These are phyloP conservation scores for Prosopis cineraria DNA, from an alignment of 306 rosid genomes.

Conservation along the genomic window DNA sequence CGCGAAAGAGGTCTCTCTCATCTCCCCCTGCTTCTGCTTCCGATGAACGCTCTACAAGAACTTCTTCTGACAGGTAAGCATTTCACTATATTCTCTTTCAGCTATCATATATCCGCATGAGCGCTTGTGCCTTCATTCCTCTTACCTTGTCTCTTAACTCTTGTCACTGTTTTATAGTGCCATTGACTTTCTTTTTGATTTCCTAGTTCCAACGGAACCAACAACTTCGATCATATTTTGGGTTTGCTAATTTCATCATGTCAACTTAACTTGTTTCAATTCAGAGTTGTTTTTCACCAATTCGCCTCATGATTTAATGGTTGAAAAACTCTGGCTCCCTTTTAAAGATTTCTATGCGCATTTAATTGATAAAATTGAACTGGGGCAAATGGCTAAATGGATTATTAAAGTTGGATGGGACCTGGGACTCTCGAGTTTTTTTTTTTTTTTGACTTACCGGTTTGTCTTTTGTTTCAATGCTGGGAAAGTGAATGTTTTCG, in stretches of 20 bases:
- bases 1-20: slow-evolving; percentile 32
- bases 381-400: not conserved
- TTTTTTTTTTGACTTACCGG: slow-evolving; percentile 5
- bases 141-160: too few relatives aligned
- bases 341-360: not conserved
- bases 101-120: not conserved
- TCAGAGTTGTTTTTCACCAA: slow-evolving; percentile 20
- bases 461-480: slow-evolving; percentile 4
- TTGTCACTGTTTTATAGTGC: slow-evolving; percentile 26
- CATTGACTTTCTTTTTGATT: slow-evolving; percentile 19
- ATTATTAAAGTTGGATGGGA: not conserved
- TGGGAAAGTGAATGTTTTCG: not conserved
- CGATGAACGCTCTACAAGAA: slow-evolving; percentile 10
- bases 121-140: too few relatives aligned
- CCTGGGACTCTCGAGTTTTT: not conserved
- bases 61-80: slow-evolving; percentile 44
- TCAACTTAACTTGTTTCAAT: slow-evolving; percentile 1
- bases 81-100: not conserved
- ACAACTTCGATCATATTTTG: not conserved
- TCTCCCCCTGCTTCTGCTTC: slow-evolving; percentile 29
- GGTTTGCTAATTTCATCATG: not conserved
- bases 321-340: not conserved
- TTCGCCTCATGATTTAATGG: not conserved
- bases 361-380: not conserved
- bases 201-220: slow-evolving; percentile 34